Conservation (phyloP, 768 basidiomycete species). For the Boletales sp. region DNA sequence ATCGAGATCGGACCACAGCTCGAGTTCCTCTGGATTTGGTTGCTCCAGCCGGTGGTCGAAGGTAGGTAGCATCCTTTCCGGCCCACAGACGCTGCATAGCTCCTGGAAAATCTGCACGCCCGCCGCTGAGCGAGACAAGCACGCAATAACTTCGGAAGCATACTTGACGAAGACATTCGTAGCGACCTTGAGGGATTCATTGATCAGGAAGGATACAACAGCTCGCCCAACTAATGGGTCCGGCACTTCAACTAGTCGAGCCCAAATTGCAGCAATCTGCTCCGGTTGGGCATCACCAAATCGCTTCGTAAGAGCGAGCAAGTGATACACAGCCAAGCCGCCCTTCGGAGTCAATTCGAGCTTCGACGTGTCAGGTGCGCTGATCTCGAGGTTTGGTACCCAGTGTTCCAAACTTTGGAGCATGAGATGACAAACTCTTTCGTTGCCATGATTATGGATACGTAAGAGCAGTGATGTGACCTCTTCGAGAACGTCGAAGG, state of each 20-base stretch:
- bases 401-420: slow-evolving; percentile 82
- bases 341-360: slow-evolving; percentile 42
- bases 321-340: slow-evolving; percentile 66
- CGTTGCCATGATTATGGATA: slow-evolving; percentile 47
- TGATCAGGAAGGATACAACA: slow-evolving; percentile 76
- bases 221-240: slow-evolving; percentile 74
- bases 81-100: slow-evolving; percentile 81
- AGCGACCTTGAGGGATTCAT: slow-evolving; percentile 83
- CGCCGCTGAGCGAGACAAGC: slow-evolving; percentile 71
- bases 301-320: slow-evolving; percentile 78
- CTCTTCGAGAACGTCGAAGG: slow-evolving; percentile 62
- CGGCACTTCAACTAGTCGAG: slow-evolving; percentile 68
- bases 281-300: slow-evolving; percentile 73
- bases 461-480: slow-evolving; percentile 71
- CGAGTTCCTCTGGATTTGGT: slow-evolving; percentile 64
- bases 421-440: slow-evolving; percentile 53
- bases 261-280: slow-evolving; percentile 78
- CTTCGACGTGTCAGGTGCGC: slow-evolving; percentile 43
- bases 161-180: slow-evolving; percentile 74
- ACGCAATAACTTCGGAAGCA: slow-evolving; percentile 79
- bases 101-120: slow-evolving; percentile 77
- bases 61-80: slow-evolving; percentile 76
- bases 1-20: slow-evolving; percentile 78
- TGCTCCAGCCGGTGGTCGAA: slow-evolving; percentile 65
- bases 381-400: slow-evolving; percentile 65